Evolutionary conservation across 2,329 filamentous ascomycete species (phyloP), one percentile per base, ranked within the genome.

Genomic region (Venturia nashicola): DNA sequence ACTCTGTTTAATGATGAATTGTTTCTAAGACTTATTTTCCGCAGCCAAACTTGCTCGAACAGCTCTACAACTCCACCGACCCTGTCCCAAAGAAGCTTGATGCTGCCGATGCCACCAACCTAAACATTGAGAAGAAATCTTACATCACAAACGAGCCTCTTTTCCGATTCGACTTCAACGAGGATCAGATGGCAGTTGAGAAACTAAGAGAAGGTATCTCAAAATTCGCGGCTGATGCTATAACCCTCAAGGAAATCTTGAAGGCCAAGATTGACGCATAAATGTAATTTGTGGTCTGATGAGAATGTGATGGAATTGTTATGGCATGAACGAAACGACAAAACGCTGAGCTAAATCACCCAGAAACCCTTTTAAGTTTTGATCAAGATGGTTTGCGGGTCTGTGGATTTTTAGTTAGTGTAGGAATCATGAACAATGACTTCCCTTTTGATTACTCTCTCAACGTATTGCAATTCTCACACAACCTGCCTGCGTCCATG

Each of bases 101-200:
- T 72, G 81, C 91, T 61, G 74, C 83, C 59, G 74, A 76, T 65
- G 91, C 92, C 66, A 66, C 77, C 69, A 76, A 79, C 65, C 84
- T 94, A 69, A 78, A 94, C 78, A 84, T 99, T 70, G 80, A 88
- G 82, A 96, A 91, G 89, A 90, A 89, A 83, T 81, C 81, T 65
- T 99, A 96, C 85, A 88, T 99, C 79, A 85, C 88, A 75, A 82
- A 94, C 79, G 94, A 99, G 85, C 73, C 91, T 63, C 74, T 79
- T 61, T 99, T 97, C 92, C 91, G 94, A 77, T 99, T 97, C 83
- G 89, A 92, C 80, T 96, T 99, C 87, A 99, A 99, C 85, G 94
- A 99, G 85, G 91, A 99, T 75, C 89, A 93, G 78, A 99, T 99
- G 94, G 94, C 90, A 68, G 91, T 96, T 70, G 92, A 97, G 88